Percentiles rank a stretch among this genome's conserved stretches.
Evolutionary conservation across 1,284 basidiomycete genomes (phyloP).

Genomic region (Cryptococcus amylolentus): DNA sequence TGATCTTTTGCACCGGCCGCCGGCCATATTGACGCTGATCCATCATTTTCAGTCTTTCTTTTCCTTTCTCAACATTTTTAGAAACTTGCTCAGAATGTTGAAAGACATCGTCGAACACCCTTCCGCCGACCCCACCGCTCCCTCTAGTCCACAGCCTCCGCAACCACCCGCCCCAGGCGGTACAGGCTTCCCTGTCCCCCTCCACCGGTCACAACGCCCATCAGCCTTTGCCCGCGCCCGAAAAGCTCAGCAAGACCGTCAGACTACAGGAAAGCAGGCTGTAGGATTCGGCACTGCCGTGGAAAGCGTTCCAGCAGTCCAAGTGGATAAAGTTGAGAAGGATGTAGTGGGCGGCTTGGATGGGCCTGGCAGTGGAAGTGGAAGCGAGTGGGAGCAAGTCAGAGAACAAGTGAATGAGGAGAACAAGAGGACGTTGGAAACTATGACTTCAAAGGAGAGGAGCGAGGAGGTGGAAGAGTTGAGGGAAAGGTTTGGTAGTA

Average conservation of each 20-base stretch:
- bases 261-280: constrained; percentile 4
- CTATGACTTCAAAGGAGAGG: constrained; percentile 61
- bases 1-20: background rate
- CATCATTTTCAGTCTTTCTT: background rate
- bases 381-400: constrained; percentile 9
- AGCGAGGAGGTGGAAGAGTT: constrained; percentile 62
- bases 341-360: background rate
- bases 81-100: constrained; percentile 14
- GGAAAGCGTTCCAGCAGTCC: constrained; percentile 6
- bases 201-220: constrained; percentile 18
- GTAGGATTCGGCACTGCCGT: constrained; percentile 9
- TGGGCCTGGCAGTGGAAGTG: background rate
- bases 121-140: constrained; percentile 3
- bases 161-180: constrained; percentile 2
- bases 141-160: constrained; percentile 5
- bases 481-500: constrained; percentile 63
- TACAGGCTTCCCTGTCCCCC: constrained; percentile 15
- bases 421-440: constrained; percentile 57
- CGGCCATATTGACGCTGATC: too few species aligned
- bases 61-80: background rate
- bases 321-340: background rate
- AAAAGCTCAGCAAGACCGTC: constrained; percentile 8
- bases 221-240: constrained; percentile 17
- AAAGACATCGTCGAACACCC: constrained; percentile 33
- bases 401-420: constrained; percentile 22